phyloP scores from a whole-genome alignment of 1,284 basidiomycete genomes.

The Calocybe gambosa region DNA sequence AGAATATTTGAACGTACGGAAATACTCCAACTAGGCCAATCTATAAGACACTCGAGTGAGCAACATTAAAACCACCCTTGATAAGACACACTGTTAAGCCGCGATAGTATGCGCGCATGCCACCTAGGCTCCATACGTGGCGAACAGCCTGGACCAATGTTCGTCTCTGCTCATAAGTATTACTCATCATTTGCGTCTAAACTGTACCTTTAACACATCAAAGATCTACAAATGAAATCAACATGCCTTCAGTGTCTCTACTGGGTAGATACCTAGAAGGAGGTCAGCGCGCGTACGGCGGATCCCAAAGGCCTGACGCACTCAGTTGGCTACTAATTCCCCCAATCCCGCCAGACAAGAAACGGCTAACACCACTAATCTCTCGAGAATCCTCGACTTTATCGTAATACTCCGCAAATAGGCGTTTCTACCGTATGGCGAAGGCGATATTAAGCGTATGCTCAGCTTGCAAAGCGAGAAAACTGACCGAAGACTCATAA shows the following conservation, averaged over 20 bases:
- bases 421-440: slow-evolving; percentile 63
- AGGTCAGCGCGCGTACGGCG: slow-evolving; percentile 13
- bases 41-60: slow-evolving; percentile 33
- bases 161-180: slow-evolving; percentile 55
- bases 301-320: slow-evolving; percentile 30
- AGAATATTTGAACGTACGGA: slow-evolving; percentile 51
- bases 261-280: slow-evolving; percentile 74
- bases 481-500: slow-evolving; percentile 84
- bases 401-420: slow-evolving; percentile 92
- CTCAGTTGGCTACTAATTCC: slow-evolving; percentile 92
- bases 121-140: slow-evolving; percentile 77
- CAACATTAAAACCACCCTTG: slow-evolving; percentile 1
- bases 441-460: slow-evolving; percentile 4
- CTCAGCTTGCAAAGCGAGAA: slow-evolving; percentile 8
- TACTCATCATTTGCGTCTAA: slow-evolving; percentile 93
- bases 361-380: slow-evolving; percentile 88
- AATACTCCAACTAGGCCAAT: slow-evolving; percentile 88
- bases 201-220: slow-evolving; percentile 1
- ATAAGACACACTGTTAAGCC: slow-evolving; percentile 71
- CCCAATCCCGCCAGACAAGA: slow-evolving; percentile 93
- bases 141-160: slow-evolving; percentile 55
- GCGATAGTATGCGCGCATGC: slow-evolving; percentile 83
- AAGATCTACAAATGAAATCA: background rate
- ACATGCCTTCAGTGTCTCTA: slow-evolving; percentile 78
- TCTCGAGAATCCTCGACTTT: slow-evolving; percentile 84